Conservation (phyloP, 1,284 basidiomycete species). For the Xerocomus amazonicus region DNA sequence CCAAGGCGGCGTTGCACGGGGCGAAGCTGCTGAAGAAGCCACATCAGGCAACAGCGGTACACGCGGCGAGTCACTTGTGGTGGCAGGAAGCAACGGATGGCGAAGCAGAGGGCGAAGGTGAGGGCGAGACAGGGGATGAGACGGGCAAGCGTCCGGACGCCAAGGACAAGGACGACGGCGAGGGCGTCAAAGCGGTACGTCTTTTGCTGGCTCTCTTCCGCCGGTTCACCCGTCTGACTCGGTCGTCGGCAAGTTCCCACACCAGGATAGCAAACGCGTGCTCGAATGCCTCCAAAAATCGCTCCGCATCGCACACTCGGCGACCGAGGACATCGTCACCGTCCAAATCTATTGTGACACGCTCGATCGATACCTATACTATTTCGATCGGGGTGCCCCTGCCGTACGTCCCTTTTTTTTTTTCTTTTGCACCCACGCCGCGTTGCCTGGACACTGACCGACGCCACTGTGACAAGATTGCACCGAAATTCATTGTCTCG, state of each 20-base stretch:
- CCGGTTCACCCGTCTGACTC: neutral
- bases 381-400: conserved; percentile 86
- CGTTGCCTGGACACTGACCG: neutral
- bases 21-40: conserved; percentile 94
- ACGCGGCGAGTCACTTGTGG: conserved; percentile 92
- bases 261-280: conserved; percentile 92
- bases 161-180: conserved; percentile 40
- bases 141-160: conserved; percentile 29
- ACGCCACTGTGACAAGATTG: conserved; percentile 49
- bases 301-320: conserved; percentile 87
- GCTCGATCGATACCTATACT: conserved; percentile 90
- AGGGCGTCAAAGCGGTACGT: conserved; percentile 60
- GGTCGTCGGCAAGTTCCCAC: conserved; percentile 58
- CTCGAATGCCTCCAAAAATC: conserved; percentile 94
- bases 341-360: conserved; percentile 93
- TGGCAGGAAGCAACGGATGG: conserved; percentile 71
- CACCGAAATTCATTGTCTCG: conserved; percentile 91
- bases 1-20: conserved; percentile 92
- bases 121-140: conserved; percentile 34
- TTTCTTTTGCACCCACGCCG: no score
- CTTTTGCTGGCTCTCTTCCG: conserved; percentile 8
- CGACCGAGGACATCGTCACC: conserved; percentile 91
- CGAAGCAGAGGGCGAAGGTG: no score
- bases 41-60: conserved; percentile 92
- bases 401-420: conserved; percentile 54